These are phyloP conservation scores for Xylaria digitata DNA, from an alignment of 2,329 filamentous ascomycete species.

Conservation along the genomic window DNA sequence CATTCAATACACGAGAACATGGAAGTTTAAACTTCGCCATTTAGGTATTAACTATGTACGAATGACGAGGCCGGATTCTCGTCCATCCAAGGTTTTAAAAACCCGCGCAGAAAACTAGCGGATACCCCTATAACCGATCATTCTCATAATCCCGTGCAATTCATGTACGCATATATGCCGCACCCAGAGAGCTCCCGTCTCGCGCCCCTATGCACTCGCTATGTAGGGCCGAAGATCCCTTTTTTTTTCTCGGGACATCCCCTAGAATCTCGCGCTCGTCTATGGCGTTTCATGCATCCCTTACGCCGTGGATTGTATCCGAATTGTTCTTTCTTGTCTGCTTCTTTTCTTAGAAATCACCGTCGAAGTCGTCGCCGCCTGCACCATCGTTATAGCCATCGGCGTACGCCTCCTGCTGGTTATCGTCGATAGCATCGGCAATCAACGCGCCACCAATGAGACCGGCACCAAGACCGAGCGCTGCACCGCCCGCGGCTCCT, in stretches of 20 bases:
- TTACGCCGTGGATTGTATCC: background rate
- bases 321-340: background rate
- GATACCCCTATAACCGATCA: slow-evolving; percentile 1
- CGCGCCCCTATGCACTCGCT: background rate
- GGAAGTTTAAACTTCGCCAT: background rate
- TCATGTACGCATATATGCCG: slow-evolving; percentile 5
- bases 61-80: background rate
- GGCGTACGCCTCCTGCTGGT: slow-evolving; percentile 68
- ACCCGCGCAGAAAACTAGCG: background rate
- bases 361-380: slow-evolving; percentile 51
- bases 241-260: background rate
- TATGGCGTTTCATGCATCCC: background rate
- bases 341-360: slow-evolving; percentile 54
- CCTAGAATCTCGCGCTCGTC: background rate
- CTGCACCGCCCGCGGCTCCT: slow-evolving; percentile 78
- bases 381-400: slow-evolving; percentile 59
- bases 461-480: slow-evolving; percentile 83
- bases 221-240: background rate
- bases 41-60: background rate
- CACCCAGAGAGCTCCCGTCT: background rate
- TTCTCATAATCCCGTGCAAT: background rate
- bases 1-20: background rate
- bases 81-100: background rate
- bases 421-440: slow-evolving; percentile 72
- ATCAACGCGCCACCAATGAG: slow-evolving; percentile 81